A percentile compares a stretch with the other conserved stretches of the same genome.
phyloP scores from a whole-genome alignment of 2,329 filamentous ascomycete genomes.

The Curvularia eragrostidis region DNA sequence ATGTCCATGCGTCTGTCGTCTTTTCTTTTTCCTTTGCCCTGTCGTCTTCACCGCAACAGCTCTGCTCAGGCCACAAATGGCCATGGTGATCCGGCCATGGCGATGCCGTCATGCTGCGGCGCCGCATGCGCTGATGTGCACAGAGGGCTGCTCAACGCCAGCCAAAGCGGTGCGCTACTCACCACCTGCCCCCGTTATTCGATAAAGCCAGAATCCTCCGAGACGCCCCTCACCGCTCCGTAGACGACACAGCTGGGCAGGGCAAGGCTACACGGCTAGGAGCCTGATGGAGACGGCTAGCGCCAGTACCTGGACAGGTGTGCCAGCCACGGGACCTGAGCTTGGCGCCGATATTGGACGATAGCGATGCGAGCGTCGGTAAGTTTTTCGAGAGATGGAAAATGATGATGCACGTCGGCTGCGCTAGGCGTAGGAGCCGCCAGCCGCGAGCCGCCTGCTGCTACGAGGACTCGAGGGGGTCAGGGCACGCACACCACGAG shows the following conservation, averaged over 20 bases:
- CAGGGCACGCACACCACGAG: slow-evolving; percentile 16
- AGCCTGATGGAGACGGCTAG: slow-evolving; percentile 6
- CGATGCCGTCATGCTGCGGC: slow-evolving; percentile 1
- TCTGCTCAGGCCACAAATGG: not conserved
- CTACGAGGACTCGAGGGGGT: slow-evolving; percentile 22
- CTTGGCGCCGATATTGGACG: slow-evolving; percentile 35
- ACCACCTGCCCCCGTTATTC: slow-evolving; percentile 9
- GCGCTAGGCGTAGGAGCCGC: slow-evolving; percentile 32
- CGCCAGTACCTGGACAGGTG: slow-evolving; percentile 13
- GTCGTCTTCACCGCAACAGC: not conserved
- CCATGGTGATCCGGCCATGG: not conserved
- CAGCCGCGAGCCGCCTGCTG: slow-evolving; percentile 29
- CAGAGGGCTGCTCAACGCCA: slow-evolving; percentile 5
- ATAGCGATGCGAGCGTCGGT: slow-evolving; percentile 22
- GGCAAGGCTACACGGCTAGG: slow-evolving; percentile 22
- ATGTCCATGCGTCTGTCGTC: slow-evolving; percentile 1
- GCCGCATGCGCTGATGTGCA: slow-evolving; percentile 20
- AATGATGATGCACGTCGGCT: slow-evolving; percentile 25
- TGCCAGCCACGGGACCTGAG: slow-evolving; percentile 17
- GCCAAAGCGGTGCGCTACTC: slow-evolving; percentile 20
- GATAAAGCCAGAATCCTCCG: slow-evolving; percentile 22
- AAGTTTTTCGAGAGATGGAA: slow-evolving; percentile 19
- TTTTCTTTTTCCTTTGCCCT: not conserved
- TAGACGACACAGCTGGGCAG: slow-evolving; percentile 7
- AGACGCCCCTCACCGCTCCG: slow-evolving; percentile 25